phyloP scores from a whole-genome alignment of 345 rosid species.

The Draba incana region DNA sequence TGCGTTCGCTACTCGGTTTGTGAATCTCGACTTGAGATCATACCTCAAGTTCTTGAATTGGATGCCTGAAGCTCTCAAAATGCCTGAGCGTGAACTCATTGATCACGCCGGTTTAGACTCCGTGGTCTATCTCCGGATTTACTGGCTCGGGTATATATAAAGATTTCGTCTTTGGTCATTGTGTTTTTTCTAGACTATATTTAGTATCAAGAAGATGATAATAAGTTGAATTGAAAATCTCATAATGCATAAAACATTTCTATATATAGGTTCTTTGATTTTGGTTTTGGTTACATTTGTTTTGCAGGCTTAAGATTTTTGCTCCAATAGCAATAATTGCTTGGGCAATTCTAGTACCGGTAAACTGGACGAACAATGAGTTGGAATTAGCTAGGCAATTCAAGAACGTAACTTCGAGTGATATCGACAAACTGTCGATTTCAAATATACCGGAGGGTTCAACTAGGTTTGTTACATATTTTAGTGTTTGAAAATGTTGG shows the following conservation, averaged over 20 bases:
- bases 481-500: background rate
- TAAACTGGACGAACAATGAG: conserved; percentile 64
- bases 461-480: conserved; percentile 49
- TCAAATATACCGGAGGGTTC: conserved; percentile 76
- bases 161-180: background rate
- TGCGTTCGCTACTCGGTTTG: conserved; percentile 55
- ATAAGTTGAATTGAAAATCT: conserved; percentile 1
- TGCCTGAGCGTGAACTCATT: conserved; percentile 95
- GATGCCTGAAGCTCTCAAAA: conserved; percentile 91
- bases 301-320: conserved; percentile 82
- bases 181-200: background rate
- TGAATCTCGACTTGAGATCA: conserved; percentile 70
- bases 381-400: conserved; percentile 44
- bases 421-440: conserved; percentile 87
- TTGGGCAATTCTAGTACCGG: conserved; percentile 81
- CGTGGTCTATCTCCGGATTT: conserved; percentile 87
- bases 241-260: background rate
- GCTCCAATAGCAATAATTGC: conserved; percentile 75
- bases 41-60: conserved; percentile 80
- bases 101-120: conserved; percentile 99
- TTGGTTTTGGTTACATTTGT: background rate
- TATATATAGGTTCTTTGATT: background rate
- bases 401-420: conserved; percentile 69
- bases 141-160: conserved; percentile 73
- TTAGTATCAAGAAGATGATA: conserved; percentile 11